These are phyloP conservation scores for Solanum sitiens DNA, from an alignment of 257 asterid genomes.

Conservation along the genomic window DNA sequence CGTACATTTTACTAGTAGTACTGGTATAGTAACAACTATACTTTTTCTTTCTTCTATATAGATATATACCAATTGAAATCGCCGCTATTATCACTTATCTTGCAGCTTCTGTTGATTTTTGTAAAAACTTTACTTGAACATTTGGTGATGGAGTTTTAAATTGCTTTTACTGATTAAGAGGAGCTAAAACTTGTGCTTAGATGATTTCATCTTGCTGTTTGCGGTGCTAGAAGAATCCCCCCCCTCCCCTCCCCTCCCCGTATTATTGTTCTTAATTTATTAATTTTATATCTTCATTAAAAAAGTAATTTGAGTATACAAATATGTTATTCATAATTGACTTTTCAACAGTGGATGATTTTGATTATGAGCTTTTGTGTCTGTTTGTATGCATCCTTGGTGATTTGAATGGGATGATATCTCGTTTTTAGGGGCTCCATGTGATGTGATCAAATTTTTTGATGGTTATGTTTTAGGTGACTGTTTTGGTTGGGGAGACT, in stretches of 20 bases:
- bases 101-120: not conserved
- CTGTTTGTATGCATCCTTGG: not conserved
- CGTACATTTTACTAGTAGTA: not conserved
- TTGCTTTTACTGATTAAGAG: not conserved
- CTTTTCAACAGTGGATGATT: not conserved
- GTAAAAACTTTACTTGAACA: not conserved
- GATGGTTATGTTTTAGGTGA: conserved; percentile 32
- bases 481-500: conserved; percentile 80
- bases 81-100: too few species aligned
- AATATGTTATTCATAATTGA: not conserved
- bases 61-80: not conserved
- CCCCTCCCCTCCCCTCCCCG: not conserved
- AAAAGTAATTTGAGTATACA: not conserved
- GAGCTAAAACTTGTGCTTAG: not conserved
- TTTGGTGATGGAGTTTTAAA: not conserved
- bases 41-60: not conserved
- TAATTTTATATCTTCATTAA: not conserved
- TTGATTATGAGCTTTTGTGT: not conserved
- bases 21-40: not conserved
- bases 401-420: not conserved
- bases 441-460: not conserved
- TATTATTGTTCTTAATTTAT: not conserved
- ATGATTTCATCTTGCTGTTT: not conserved
- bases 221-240: not conserved
- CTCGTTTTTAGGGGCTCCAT: not conserved